Conservation (phyloP, 2,329 filamentous ascomycete genomes). For the Colletotrichum shisoi region DNA sequence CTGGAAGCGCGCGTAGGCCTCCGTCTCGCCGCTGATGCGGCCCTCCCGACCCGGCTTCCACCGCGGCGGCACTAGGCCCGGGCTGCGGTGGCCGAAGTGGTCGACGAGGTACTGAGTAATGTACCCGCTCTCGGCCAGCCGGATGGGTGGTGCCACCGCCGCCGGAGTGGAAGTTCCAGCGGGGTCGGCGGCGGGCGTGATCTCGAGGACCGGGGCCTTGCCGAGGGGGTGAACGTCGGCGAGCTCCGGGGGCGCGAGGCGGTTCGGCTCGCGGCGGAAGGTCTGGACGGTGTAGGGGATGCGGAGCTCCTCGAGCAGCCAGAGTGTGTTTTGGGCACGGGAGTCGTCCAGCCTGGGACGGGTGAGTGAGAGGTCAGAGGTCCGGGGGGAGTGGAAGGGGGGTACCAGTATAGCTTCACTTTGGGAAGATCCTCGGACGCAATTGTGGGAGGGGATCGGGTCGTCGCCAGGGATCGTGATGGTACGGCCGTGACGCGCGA, state of each 20-base stretch:
- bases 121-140: constrained; percentile 82
- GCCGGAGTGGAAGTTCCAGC: neutral
- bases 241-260: constrained; percentile 75
- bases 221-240: constrained; percentile 83
- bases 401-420: constrained; percentile 70
- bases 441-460: neutral
- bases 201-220: constrained; percentile 80
- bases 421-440: constrained; percentile 54
- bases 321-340: constrained; percentile 81
- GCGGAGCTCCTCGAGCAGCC: constrained; percentile 84
- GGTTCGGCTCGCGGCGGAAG: constrained; percentile 69
- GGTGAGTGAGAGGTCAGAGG: neutral
- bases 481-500: neutral
- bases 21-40: constrained; percentile 67
- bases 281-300: constrained; percentile 80
- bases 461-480: neutral
- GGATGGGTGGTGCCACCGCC: constrained; percentile 50
- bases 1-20: constrained; percentile 66
- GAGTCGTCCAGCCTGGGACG: constrained; percentile 78
- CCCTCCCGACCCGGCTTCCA: constrained; percentile 66
- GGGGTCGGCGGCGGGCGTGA: constrained; percentile 55
- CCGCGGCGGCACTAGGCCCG: constrained; percentile 59
- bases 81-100: constrained; percentile 56
- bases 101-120: constrained; percentile 88
- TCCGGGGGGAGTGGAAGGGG: neutral